Conservation (phyloP, 371 early-diverging fungal genomes). For the Mortierella sp. region DNA sequence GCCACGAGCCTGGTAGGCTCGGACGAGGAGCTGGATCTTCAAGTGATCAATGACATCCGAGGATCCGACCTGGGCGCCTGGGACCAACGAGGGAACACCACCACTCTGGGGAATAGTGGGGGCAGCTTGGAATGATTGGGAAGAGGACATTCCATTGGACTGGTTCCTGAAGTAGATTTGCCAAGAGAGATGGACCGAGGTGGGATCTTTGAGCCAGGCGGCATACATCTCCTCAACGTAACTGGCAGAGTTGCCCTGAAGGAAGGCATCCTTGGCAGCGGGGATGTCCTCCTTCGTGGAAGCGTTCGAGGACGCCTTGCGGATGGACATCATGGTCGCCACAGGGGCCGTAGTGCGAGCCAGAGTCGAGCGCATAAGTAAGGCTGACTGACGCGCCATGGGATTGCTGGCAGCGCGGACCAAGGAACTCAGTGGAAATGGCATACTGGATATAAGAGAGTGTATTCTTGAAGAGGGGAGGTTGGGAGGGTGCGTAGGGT, state of each 20-base stretch:
- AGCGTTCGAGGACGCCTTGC: slow-evolving; percentile 25
- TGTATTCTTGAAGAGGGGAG: slow-evolving; percentile 1
- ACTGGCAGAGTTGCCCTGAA: slow-evolving; percentile 82
- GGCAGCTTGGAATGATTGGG: slow-evolving; percentile 83
- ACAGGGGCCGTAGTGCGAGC: slow-evolving; percentile 32
- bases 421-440: slow-evolving; percentile 35
- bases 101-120: slow-evolving; percentile 84
- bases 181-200: slow-evolving; percentile 96
- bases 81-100: slow-evolving; percentile 71
- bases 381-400: slow-evolving; percentile 31
- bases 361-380: slow-evolving; percentile 40
- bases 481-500: not conserved
- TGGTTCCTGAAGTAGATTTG: slow-evolving; percentile 96
- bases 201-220: slow-evolving; percentile 92
- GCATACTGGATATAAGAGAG: slow-evolving; percentile 19
- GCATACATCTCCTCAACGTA: slow-evolving; percentile 97
- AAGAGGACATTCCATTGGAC: slow-evolving; percentile 76
- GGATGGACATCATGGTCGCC: slow-evolving; percentile 33
- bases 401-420: slow-evolving; percentile 26
- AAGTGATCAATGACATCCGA: slow-evolving; percentile 93
- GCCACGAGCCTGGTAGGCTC: slow-evolving; percentile 97
- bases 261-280: slow-evolving; percentile 67
- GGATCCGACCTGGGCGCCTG: slow-evolving; percentile 56
- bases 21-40: slow-evolving; percentile 97
- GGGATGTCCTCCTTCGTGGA: slow-evolving; percentile 24